Evolutionary conservation across 2,329 filamentous ascomycete species (phyloP).

Genomic region (Tolypocladium capitatum): DNA sequence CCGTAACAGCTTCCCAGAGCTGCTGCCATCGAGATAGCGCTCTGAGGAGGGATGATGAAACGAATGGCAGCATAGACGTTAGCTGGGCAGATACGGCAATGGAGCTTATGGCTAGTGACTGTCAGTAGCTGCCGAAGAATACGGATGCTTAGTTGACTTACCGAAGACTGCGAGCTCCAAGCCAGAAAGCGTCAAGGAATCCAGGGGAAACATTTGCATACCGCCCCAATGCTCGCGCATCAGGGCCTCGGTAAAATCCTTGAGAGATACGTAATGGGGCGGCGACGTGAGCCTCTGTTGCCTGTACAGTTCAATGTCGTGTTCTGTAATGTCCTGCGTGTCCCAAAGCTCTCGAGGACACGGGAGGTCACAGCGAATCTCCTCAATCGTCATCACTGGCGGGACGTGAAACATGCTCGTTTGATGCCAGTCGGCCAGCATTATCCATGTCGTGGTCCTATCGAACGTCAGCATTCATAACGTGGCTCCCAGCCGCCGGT

Average conservation of each 20-base stretch:
- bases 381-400: slow-evolving; percentile 8
- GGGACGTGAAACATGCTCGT: slow-evolving; percentile 11
- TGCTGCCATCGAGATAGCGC: slow-evolving; percentile 9
- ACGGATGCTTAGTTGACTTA: background rate
- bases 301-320: slow-evolving; percentile 1
- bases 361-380: slow-evolving; percentile 13
- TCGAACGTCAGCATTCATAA: background rate
- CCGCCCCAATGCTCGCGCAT: background rate
- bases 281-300: background rate
- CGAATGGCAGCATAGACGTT: slow-evolving; percentile 5
- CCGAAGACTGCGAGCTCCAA: background rate
- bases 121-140: background rate
- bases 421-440: slow-evolving; percentile 15
- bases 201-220: background rate
- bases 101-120: background rate
- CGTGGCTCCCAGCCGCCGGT: background rate
- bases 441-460: slow-evolving; percentile 12
- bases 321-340: slow-evolving; percentile 7
- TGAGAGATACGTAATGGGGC: background rate
- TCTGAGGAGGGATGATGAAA: slow-evolving; percentile 4
- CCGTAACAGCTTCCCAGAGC: slow-evolving; percentile 6
- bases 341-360: slow-evolving; percentile 13
- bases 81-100: slow-evolving; percentile 2
- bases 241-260: background rate
- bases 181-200: background rate